phyloP scores from a whole-genome alignment of 106 monocot genomes.

The Apostasia ramifera region DNA sequence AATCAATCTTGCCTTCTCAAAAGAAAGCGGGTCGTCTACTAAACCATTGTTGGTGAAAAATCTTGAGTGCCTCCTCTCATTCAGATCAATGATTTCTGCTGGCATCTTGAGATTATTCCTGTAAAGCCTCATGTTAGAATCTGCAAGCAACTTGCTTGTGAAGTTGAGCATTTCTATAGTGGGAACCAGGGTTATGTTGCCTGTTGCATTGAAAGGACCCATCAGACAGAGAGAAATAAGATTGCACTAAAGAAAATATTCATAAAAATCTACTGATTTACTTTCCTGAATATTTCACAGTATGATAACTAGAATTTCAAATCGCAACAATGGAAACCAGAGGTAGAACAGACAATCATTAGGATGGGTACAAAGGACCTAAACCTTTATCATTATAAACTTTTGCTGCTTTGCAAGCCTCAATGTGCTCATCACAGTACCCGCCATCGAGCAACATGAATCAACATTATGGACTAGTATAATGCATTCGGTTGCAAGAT shows the following conservation, averaged over 20 bases:
- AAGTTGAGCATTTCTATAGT: conserved; percentile 52
- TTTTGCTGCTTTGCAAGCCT: too few species aligned
- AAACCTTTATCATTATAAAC: too few species aligned
- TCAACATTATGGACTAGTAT: too few species aligned
- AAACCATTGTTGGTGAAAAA: conserved; percentile 65
- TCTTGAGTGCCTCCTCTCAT: conserved; percentile 36
- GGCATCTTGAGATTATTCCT: conserved; percentile 80
- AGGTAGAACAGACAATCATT: too few species aligned
- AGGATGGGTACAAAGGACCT: too few species aligned
- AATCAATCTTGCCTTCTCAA: conserved; percentile 56
- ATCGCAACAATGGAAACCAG: too few species aligned
- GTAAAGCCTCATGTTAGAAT: conserved; percentile 35
- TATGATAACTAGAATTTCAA: too few species aligned
- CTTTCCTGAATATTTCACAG: too few species aligned
- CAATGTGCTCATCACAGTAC: too few species aligned
- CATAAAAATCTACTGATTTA: too few species aligned
- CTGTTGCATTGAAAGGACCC: conserved; percentile 32
- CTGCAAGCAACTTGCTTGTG: conserved; percentile 47
- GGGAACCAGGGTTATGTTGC: conserved; percentile 45
- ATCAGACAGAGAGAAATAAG: not conserved
- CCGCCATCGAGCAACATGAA: too few species aligned
- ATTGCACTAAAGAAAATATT: not conserved
- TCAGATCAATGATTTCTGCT: conserved; percentile 54
- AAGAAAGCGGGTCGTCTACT: conserved; percentile 53
- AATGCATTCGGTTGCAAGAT: too few species aligned